phyloP scores from a whole-genome alignment of 2,329 filamentous ascomycete genomes.

The Pseudopithomyces chartarum region DNA sequence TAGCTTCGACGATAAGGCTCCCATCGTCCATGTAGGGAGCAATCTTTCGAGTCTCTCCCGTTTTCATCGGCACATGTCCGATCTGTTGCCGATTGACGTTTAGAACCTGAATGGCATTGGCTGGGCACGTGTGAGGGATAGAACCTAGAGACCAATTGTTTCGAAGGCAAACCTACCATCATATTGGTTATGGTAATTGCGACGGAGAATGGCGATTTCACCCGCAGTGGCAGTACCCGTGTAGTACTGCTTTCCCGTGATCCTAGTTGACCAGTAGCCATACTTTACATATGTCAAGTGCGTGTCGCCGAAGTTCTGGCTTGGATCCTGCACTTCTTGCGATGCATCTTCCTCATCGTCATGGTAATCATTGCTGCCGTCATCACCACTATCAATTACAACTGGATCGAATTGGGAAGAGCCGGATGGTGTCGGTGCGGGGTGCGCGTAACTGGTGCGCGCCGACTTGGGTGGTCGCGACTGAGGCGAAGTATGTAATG shows the following conservation, averaged over 20 bases:
- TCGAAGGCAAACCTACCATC: conserved; percentile 20
- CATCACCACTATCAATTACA: conserved; percentile 29
- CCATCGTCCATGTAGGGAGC: conserved; percentile 65
- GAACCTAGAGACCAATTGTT: background rate
- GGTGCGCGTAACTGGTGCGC: conserved; percentile 22
- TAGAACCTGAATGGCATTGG: conserved; percentile 76
- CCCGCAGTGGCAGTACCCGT: conserved; percentile 41
- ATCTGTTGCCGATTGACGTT: conserved; percentile 79
- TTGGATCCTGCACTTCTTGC: conserved; percentile 32
- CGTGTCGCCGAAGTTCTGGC: conserved; percentile 31
- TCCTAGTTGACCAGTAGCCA: conserved; percentile 55
- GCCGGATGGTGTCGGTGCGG: conserved; percentile 19
- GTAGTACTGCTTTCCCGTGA: conserved; percentile 60
- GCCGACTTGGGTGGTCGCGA: conserved; percentile 32
- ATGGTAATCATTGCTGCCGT: no score
- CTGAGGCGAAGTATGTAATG: conserved; percentile 19
- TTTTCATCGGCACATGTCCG: conserved; percentile 72
- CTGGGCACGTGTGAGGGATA: conserved; percentile 4
- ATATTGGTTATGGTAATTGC: conserved; percentile 68
- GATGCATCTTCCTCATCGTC: conserved; percentile 36
- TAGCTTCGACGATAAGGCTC: conserved; percentile 69
- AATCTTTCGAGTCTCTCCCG: conserved; percentile 75
- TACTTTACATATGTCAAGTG: conserved; percentile 32
- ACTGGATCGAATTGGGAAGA: conserved; percentile 34
- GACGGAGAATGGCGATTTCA: conserved; percentile 45